phyloP scores from a whole-genome alignment of 2,329 filamentous ascomycete genomes.

The Aspergillus arachidicola region DNA sequence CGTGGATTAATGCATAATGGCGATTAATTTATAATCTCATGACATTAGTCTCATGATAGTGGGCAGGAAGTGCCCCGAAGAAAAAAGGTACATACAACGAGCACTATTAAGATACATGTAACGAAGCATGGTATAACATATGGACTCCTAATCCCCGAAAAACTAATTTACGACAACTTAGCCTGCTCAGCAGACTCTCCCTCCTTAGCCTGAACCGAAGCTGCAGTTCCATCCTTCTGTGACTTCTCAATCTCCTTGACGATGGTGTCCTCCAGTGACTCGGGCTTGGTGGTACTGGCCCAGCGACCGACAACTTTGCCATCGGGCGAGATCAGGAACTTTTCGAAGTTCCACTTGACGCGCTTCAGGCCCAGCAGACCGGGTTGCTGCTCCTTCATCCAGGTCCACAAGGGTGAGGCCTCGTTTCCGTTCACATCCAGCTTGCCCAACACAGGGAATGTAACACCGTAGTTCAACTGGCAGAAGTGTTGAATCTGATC shows the following conservation, averaged over 20 bases:
- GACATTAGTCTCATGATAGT: neutral
- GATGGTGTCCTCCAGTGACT: slow-evolving; percentile 74
- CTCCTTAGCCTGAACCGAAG: slow-evolving; percentile 24
- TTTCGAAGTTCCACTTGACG: slow-evolving; percentile 99
- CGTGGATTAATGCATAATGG: neutral
- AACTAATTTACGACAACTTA: slow-evolving; percentile 23
- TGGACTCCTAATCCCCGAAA: neutral
- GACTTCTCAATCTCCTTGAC: slow-evolving; percentile 70
- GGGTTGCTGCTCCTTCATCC: slow-evolving; percentile 70
- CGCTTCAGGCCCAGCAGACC: slow-evolving; percentile 85
- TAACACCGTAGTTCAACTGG: slow-evolving; percentile 91
- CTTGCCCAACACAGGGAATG: slow-evolving; percentile 89
- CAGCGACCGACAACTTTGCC: slow-evolving; percentile 84
- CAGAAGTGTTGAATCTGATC: slow-evolving; percentile 84
- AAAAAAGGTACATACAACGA: neutral
- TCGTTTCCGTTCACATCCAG: slow-evolving; percentile 88
- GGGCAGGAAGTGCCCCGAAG: neutral
- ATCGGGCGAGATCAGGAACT: slow-evolving; percentile 87
- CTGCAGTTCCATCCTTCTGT: slow-evolving; percentile 40
- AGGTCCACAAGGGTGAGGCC: slow-evolving; percentile 78
- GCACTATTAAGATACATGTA: slow-evolving; percentile 3
- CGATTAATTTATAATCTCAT: neutral
- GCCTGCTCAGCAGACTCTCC: slow-evolving; percentile 20
- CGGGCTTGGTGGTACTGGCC: slow-evolving; percentile 86
- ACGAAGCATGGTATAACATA: slow-evolving; percentile 16